A percentile compares a stretch with the other conserved stretches of the same genome.
phyloP scores from a whole-genome alignment of 441 rosid species.

The Eutrema salsugineum region DNA sequence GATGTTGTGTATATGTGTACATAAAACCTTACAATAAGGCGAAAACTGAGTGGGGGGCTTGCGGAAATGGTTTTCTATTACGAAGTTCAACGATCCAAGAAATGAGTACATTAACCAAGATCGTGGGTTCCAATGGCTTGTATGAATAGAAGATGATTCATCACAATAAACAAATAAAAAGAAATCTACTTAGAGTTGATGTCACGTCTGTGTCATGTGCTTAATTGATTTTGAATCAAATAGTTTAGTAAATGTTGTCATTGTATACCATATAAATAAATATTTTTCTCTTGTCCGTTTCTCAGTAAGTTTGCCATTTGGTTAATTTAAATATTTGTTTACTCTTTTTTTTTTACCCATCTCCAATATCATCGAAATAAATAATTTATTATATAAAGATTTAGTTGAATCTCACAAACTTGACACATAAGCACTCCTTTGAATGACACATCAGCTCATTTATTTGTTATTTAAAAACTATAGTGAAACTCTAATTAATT shows the following conservation, averaged over 20 bases:
- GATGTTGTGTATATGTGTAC: neutral
- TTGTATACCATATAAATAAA: neutral
- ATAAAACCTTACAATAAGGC: neutral
- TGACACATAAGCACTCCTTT: too few species aligned
- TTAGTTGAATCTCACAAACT: too few species aligned
- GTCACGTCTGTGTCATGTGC: conserved; percentile 2
- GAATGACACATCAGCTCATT: too few species aligned
- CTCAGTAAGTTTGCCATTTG: neutral
- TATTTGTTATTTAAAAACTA: too few species aligned
- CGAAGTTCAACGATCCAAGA: neutral
- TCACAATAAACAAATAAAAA: neutral
- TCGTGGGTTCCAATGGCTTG: neutral
- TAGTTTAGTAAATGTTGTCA: neutral
- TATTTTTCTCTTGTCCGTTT: neutral
- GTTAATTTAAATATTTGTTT: neutral
- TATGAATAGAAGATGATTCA: neutral
- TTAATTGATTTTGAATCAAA: neutral
- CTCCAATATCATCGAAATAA: too few species aligned
- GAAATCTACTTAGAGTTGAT: neutral
- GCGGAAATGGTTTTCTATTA: neutral
- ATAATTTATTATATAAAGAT: too few species aligned
- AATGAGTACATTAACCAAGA: neutral
- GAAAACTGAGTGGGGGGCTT: neutral
- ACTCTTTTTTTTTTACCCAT: too few species aligned
- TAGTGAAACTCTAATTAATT: too few species aligned